phyloP scores from a whole-genome alignment of 768 basidiomycete species.

The Candolleomyces eurysporus region DNA sequence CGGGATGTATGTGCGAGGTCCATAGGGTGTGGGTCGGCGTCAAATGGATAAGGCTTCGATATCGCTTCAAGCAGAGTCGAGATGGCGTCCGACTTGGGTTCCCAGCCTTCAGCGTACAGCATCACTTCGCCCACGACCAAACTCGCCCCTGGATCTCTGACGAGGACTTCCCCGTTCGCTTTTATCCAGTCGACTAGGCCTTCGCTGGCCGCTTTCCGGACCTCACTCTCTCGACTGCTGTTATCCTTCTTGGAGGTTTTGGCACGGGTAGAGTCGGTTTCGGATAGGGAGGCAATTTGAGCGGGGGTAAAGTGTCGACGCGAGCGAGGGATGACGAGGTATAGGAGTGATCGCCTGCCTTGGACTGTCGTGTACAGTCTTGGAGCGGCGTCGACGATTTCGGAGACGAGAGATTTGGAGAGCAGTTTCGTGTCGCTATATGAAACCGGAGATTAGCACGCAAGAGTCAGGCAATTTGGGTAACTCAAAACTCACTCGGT shows the following conservation, averaged over 20 bases:
- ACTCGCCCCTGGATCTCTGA: constrained; percentile 78
- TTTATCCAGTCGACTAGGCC: constrained; percentile 70
- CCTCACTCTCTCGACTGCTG: constrained; percentile 61
- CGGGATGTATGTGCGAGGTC: constrained; percentile 82
- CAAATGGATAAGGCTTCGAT: constrained; percentile 52
- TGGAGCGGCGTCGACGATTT: constrained; percentile 58
- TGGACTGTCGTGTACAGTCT: constrained; percentile 61
- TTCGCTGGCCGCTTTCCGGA: constrained; percentile 71
- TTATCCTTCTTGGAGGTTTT: constrained; percentile 85
- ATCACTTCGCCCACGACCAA: constrained; percentile 78
- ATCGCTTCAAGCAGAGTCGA: constrained; percentile 61
- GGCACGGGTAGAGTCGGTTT: constrained; percentile 66
- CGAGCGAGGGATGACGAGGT: constrained; percentile 79
- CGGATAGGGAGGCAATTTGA: constrained; percentile 65
- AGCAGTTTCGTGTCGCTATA: constrained; percentile 92
- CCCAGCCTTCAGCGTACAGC: constrained; percentile 83
- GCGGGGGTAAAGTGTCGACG: constrained; percentile 86
- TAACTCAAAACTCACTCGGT: constrained; percentile 62
- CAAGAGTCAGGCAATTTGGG: too few relatives aligned
- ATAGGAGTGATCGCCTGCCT: constrained; percentile 80
- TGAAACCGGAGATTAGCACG: constrained; percentile 22
- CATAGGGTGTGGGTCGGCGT: constrained; percentile 58
- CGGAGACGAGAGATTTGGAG: constrained; percentile 72
- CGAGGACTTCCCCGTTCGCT: constrained; percentile 56
- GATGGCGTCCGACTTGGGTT: constrained; percentile 60